Base-by-base conservation (phyloP, 2,329 filamentous ascomycete species). In the Triangularia setosa region DNA sequence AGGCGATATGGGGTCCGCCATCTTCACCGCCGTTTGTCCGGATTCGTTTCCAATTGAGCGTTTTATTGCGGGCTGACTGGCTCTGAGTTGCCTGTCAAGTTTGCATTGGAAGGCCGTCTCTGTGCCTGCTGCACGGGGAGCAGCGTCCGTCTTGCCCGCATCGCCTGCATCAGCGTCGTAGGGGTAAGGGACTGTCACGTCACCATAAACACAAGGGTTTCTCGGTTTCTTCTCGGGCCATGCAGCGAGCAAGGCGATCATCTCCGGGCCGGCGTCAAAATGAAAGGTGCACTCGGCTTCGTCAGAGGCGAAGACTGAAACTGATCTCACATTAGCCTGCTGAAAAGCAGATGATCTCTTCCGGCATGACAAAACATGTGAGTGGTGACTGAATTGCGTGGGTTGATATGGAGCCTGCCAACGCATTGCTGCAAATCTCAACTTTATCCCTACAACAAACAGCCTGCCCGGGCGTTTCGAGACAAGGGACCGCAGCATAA, bases 261-360 rank as follows among this genome's bases (percentile, higher is more conserved):
- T 60, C 58, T 54, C 60, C 60, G 64, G 60, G 64, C 64, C 60
- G 48, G 60, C 12, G 56, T 52, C 55, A 35, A 24, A 58, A 52
- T 35, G 28, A 25, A n/a, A 30, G 56, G 23, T 52, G 33, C 48
- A 62, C 56, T 64, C 57, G 44, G 40, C 40, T 48, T 40, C 7
- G 40, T 48, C 8, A 48, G 40, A 23, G 40, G 40, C 18, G 30
- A 30, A 60, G 54, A 62, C 52, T 64, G 64, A 67, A 67, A 58
- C 65, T 16, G 11, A 53, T 56, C 48, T 23, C 40, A 59, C 40
- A 62, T 66, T 62, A 64, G 62, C 59, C 65, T 60, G 59, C n/a
- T 40, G 27, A 62, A n/a, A 18, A 25, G 23, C 23, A 55, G 23
- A 55, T n/a, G 40, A 28, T 9, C 23, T 23, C 23, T 8, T n/a